Percentiles rank a stretch among this genome's conserved stretches.
phyloP scores from a whole-genome alignment of 305 asterid genomes.

The Rubia balearica region DNA sequence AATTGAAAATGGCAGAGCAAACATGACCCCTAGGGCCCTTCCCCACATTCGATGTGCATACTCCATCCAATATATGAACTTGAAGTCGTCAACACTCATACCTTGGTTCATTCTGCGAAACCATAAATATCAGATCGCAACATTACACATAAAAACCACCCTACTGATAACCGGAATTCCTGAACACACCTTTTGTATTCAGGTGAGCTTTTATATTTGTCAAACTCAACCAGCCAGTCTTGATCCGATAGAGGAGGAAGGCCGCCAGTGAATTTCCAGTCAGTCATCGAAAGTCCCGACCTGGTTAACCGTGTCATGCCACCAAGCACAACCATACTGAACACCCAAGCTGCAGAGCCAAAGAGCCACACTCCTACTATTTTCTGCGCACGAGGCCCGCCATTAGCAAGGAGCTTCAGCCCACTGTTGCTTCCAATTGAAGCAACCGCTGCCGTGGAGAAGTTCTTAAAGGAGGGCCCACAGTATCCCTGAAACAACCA shows the following conservation, averaged over 20 bases:
- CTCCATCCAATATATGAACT: slow-evolving; percentile 99
- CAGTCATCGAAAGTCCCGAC: slow-evolving; percentile 91
- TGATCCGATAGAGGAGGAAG: slow-evolving; percentile 76
- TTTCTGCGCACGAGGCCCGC: slow-evolving; percentile 71
- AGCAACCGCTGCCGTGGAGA: slow-evolving; percentile 44
- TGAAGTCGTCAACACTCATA: slow-evolving; percentile 78
- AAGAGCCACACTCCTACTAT: slow-evolving; percentile 85
- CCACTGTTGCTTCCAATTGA: slow-evolving; percentile 41
- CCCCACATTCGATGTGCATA: slow-evolving; percentile 99
- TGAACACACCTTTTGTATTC: slow-evolving; percentile 63
- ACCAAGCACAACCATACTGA: slow-evolving; percentile 91
- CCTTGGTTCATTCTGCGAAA: slow-evolving; percentile 67
- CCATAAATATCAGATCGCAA: neutral
- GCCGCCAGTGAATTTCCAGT: slow-evolving; percentile 79
- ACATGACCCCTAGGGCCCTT: slow-evolving; percentile 87
- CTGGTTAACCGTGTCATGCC: slow-evolving; percentile 71
- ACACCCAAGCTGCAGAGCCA: slow-evolving; percentile 85
- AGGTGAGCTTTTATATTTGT: slow-evolving; percentile 81
- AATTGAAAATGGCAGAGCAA: slow-evolving; percentile 90
- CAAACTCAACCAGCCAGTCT: slow-evolving; percentile 77
- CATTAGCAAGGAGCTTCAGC: slow-evolving; percentile 63
- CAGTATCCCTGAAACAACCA: slow-evolving; percentile 35
- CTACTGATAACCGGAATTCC: neutral
- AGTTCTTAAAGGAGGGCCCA: slow-evolving; percentile 35
- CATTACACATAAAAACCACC: slow-evolving; percentile 5